Percentiles rank a stretch among this genome's conserved stretches.
Evolutionary conservation across 1,139 yeast species (phyloP).

Genomic region (Saccharomyces hybrid): DNA sequence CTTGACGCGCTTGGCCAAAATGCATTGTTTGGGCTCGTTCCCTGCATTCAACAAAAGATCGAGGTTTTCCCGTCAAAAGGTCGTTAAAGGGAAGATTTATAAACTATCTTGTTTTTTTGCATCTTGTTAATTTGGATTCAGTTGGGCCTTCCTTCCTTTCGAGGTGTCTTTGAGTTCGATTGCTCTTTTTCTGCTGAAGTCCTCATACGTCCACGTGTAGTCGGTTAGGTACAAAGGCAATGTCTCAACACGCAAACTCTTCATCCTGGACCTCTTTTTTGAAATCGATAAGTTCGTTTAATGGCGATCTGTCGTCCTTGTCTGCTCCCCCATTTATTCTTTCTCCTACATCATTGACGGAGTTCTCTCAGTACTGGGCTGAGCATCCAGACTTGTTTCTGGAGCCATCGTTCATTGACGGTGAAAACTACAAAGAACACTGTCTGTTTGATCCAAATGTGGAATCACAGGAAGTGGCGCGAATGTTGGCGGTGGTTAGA

Average conservation of each 20-base stretch:
- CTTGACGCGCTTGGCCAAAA: neutral
- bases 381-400: slow-evolving; percentile 79
- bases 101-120: neutral
- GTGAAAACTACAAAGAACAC: slow-evolving; percentile 26
- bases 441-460: slow-evolving; percentile 33
- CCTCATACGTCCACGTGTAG: neutral
- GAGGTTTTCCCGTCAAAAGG: neutral
- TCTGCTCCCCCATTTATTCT: slow-evolving; percentile 97
- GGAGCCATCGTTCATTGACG: slow-evolving; percentile 50
- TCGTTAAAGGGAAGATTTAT: neutral
- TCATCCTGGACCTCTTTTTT: slow-evolving; percentile 71
- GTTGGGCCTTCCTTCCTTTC: neutral
- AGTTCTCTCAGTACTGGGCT: slow-evolving; percentile 88
- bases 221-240: slow-evolving; percentile 2
- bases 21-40: slow-evolving; percentile 1
- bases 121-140: neutral
- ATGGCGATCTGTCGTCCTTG: slow-evolving; percentile 86
- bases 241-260: slow-evolving; percentile 28
- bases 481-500: slow-evolving; percentile 72
- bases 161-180: neutral
- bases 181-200: neutral
- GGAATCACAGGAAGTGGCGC: slow-evolving; percentile 31
- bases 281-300: slow-evolving; percentile 88
- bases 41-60: neutral
- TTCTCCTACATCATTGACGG: slow-evolving; percentile 81